These are phyloP conservation scores for Taphrina sp. DNA, from an alignment of 1,139 yeast genomes.

Conservation along the genomic window DNA sequence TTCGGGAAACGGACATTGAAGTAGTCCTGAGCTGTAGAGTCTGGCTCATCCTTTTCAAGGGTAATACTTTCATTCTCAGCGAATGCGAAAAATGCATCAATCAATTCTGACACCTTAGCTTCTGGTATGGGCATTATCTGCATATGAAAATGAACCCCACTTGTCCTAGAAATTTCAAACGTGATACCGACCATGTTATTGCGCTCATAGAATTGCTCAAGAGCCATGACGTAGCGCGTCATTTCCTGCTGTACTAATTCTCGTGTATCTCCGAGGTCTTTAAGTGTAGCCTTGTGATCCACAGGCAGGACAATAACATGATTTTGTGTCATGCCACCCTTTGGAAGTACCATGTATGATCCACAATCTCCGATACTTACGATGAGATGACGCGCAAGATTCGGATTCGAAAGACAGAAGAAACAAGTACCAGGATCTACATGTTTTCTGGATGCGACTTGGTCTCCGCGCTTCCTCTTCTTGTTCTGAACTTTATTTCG, in stretches of 20 bases:
- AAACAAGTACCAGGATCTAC: constrained; percentile 55
- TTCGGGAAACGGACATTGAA: constrained; percentile 37
- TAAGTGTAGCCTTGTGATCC: constrained; percentile 60
- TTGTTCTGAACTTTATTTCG: constrained; percentile 31
- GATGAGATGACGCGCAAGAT: constrained; percentile 75
- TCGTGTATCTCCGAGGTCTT: constrained; percentile 39
- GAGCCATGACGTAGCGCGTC: constrained; percentile 37
- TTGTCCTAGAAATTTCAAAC: constrained; percentile 43
- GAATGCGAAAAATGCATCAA: constrained; percentile 38
- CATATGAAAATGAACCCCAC: constrained; percentile 45
- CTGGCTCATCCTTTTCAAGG: constrained; percentile 10
- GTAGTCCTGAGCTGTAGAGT: constrained; percentile 32
- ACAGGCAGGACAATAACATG: constrained; percentile 84
- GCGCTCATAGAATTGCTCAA: constrained; percentile 39
- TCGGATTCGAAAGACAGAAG: constrained; percentile 79
- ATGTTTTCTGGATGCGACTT: constrained; percentile 29
- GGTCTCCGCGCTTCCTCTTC: constrained; percentile 22
- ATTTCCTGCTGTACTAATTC: constrained; percentile 46
- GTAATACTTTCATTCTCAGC: constrained; percentile 36
- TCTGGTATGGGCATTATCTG: constrained; percentile 44
- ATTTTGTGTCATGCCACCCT: constrained; percentile 71
- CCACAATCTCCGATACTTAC: constrained; percentile 63
- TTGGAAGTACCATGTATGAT: constrained; percentile 73
- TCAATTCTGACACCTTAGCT: constrained; percentile 35
- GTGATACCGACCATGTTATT: constrained; percentile 39